Base-by-base conservation (phyloP, 2,329 filamentous ascomycete genomes). In the Phymatotrichopsis omnivora region DNA sequence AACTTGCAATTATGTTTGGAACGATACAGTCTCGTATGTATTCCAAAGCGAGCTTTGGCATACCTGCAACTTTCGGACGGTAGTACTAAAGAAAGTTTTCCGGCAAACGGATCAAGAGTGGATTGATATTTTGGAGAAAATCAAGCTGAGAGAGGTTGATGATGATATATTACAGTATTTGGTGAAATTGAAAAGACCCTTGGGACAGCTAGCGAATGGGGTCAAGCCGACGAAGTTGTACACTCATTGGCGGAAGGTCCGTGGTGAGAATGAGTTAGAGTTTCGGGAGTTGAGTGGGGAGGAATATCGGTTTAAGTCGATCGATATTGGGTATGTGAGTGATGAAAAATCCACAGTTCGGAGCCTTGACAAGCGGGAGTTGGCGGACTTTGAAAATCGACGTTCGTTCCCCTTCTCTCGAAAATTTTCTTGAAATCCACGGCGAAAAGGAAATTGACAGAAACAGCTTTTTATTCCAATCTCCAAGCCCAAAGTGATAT, bases 21-120 rank as follows among this genome's bases (percentile, higher is more conserved):
- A 55, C 22, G 51, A 55, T 19, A 60, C 59, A 11, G 69, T 79
- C 7, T 76, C 75, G 54, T 80, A 74, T 72, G 76, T 75, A 0
- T 80, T 80, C 53, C 63, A 65, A 14, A 76, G 72, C 52, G 45
- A 60, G 2, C 68, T 68, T 0, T 81, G 76, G 77, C 48, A 62
- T 10, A 62, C 71, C 33, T 73, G 73, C 51, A 54, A 69, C 2
- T 78, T 80, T 54, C 59, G 58, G 2, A 65, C 74, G 45, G 61
- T 77, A 2, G 65, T 74, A 7, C 63, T 80, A 0, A 68, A 62
- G 2, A 63, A 68, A 4, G 73, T 80, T 3, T 73, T 76, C 55
- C 68, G 76, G 3, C 76, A 80, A 48, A 67, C 56, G 5, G 75
- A 80, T 49, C 45, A 59, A 28, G 55, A 56, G 0, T 79, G 79